These are phyloP conservation scores for Arachnomyces sp. DNA, from an alignment of 2,329 filamentous ascomycete genomes.

Conservation along the genomic window DNA sequence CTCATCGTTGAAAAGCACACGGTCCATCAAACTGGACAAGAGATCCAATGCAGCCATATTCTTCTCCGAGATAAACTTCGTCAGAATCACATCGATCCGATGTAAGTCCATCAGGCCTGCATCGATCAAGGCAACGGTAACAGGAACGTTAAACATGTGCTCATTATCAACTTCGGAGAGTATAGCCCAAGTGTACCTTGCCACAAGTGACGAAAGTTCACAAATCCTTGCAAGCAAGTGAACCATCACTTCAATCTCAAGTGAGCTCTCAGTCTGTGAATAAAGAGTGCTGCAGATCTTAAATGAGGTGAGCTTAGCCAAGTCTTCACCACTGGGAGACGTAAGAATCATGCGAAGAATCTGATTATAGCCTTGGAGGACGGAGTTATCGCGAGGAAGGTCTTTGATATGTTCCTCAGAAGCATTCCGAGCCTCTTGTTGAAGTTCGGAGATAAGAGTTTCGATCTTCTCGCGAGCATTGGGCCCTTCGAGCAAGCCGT, in stretches of 20 bases:
- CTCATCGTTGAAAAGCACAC: constrained; percentile 67
- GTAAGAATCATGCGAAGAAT: constrained; percentile 46
- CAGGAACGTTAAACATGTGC: constrained; percentile 54
- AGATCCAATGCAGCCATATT: constrained; percentile 68
- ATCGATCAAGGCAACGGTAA: constrained; percentile 53
- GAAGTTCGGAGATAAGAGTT: constrained; percentile 48
- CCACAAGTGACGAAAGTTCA: constrained; percentile 50
- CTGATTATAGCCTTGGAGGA: constrained; percentile 52
- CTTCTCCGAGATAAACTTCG: constrained; percentile 61
- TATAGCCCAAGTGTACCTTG: constrained; percentile 43
- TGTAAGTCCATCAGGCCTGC: constrained; percentile 53
- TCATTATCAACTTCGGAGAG: constrained; percentile 48
- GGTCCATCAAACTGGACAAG: constrained; percentile 69
- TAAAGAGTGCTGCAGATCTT: constrained; percentile 51
- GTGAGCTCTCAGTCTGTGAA: constrained; percentile 43
- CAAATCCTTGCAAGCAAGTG: constrained; percentile 55
- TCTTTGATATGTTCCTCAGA: constrained; percentile 51
- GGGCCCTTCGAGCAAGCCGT: constrained; percentile 52
- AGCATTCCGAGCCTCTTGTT: constrained; percentile 48
- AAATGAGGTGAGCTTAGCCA: constrained; percentile 48
- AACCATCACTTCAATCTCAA: constrained; percentile 57
- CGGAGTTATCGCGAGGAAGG: constrained; percentile 44
- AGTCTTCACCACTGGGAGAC: constrained; percentile 48
- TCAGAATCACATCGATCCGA: constrained; percentile 61
- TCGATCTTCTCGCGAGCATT: constrained; percentile 47